Evolutionary conservation across 352 stramenopile genomes (phyloP), one percentile per base, ranked within the genome.

Genomic region (Phytophthora idaei): DNA sequence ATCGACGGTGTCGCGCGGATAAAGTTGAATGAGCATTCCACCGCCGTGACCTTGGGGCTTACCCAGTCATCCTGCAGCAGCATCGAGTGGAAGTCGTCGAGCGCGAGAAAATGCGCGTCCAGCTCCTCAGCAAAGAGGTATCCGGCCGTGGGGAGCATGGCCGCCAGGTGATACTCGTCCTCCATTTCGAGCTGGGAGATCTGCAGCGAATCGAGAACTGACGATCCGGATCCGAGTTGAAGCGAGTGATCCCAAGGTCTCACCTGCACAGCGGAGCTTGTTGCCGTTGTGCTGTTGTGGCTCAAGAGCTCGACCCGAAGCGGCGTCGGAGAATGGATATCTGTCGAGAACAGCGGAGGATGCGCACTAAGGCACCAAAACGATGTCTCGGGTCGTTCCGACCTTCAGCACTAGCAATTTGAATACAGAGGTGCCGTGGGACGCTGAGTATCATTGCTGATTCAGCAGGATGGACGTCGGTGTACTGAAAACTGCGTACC

Each of bases 111-210:
- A 28, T 77, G 55, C 29, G 59, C 48, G n/a, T 73, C 64, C 10
- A 77, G 44, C 51, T 77, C 69, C n/a, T 77, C 69, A 3, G 58
- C 59, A 25, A 70, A 73, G 17, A 71, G 47, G n/a, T 73, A 73
- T 15, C 62, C 67, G n/a, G 69, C 59, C 0, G 64, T 73, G 12
- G 69, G 66, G 27, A 67, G 56, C 68, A 65, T 55, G 34, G 54
- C 53, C 17, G 42, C 45, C n/a, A 66, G 53, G 4, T 41, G 41
- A 17, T 34, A 57, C 28, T 55, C 41, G 55, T 64, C 46, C 46
- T 61, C 53, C 62, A 72, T 71, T 12, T 53, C 36, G 17, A 7
- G 7, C 25, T 64, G 61, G 28, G 62, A 48, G 15, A 31, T 10
- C 31, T 48, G 15, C 4, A 51, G 32, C 5, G 47, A 72, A 75